Evolutionary conservation across 2,329 filamentous ascomycete species (phyloP), one percentile per base, ranked within the genome.

Genomic region (Lojkania enalia): DNA sequence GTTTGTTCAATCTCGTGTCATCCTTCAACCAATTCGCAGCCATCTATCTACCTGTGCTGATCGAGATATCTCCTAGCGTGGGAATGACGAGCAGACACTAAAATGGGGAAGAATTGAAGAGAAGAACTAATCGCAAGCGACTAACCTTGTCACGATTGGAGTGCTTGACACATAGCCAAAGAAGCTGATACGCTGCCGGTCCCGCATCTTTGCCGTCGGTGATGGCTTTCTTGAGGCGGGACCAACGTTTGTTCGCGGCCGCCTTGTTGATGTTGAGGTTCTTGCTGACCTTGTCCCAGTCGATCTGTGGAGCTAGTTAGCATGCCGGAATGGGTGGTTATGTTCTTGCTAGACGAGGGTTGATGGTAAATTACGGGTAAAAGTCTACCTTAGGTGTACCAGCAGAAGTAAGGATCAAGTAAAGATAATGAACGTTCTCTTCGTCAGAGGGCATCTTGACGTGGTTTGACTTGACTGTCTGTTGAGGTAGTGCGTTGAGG

Each of bases 101-200:
- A 36, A 6, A 23, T 33, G 1, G 18, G n/a, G 5, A 29, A 39
- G 5, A 39, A 11, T 27, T 1, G 9, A 29, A 14, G 19, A 27
- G 15, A 35, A 33, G n/a, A 23, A 3, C 4, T 18, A 9, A 31
- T 12, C n/a, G 9, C 19, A n/a, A 14, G n/a, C n/a, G 3, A 51
- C 54, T 14, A 33, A 63, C 64, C 50, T 57, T 61, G 11, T 57
- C 43, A 5, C 51, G 44, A n/a, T 40, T 35, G 5, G 39, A 48
- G 29, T 69, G 54, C 59, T 65, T 64, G 13, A 67, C 16, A 13
- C 55, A 54, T 1, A 63, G 39, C 66, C 64, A 69, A 0, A 69
- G 48, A 20, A 67, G 58, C 21, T 54, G 30, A 19, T 62, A 55
- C 6, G 55, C 48, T 1, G 51, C 37, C 3, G 38, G 32, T 2